phyloP scores from a whole-genome alignment of 345 rosid genomes.

The Gossypium sturtianum region DNA sequence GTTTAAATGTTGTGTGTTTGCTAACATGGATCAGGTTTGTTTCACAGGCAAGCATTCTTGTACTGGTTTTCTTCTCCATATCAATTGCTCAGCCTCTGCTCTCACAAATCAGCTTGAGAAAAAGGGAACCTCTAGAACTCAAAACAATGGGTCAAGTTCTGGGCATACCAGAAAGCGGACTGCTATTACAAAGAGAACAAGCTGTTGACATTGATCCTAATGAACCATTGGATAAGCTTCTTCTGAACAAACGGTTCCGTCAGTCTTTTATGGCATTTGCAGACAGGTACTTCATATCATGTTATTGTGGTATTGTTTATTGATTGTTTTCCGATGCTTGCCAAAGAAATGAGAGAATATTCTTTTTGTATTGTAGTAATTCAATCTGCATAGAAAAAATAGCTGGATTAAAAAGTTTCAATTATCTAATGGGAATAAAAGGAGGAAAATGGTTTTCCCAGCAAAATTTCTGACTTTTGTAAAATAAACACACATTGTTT shows the following conservation, averaged over 20 bases:
- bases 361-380: background rate
- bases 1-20: constrained; percentile 16
- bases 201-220: constrained; percentile 43
- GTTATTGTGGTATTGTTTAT: background rate
- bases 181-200: constrained; percentile 50
- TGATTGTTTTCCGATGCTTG: background rate
- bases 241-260: constrained; percentile 71
- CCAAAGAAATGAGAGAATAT: background rate
- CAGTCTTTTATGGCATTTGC: constrained; percentile 88
- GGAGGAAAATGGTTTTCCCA: background rate
- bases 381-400: background rate
- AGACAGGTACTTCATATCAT: constrained; percentile 48
- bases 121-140: constrained; percentile 54
- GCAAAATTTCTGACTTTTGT: background rate
- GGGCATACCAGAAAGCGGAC: constrained; percentile 86
- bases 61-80: constrained; percentile 67
- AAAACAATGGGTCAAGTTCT: constrained; percentile 83
- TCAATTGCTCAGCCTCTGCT: constrained; percentile 84
- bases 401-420: background rate
- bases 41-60: constrained; percentile 65
- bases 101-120: constrained; percentile 83
- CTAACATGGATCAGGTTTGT: constrained; percentile 29
- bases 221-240: constrained; percentile 90
- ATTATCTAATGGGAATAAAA: background rate
- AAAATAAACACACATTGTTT: background rate